phyloP scores from a whole-genome alignment of 129 eudicot genomes.

The Escallonia herrerae region DNA sequence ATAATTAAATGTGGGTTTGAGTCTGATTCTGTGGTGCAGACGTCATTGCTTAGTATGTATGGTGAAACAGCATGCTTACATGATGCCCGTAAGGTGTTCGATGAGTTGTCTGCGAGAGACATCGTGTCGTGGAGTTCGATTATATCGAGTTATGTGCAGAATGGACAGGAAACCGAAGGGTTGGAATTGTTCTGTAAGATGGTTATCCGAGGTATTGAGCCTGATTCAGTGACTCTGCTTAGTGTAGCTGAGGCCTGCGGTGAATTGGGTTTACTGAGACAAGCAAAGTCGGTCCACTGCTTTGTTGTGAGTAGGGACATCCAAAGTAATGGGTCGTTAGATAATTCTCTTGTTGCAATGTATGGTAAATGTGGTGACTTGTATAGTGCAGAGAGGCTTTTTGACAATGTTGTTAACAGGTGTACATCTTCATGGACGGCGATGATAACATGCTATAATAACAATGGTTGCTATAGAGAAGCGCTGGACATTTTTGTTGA shows the following conservation, averaged over 20 bases:
- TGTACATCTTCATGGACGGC: conserved; percentile 53
- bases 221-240: conserved; percentile 61
- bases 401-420: conserved; percentile 17
- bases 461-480: conserved; percentile 32
- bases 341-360: conserved; percentile 63
- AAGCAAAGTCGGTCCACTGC: conserved; percentile 55
- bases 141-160: conserved; percentile 38
- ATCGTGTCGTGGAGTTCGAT: conserved; percentile 75
- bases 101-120: conserved; percentile 52
- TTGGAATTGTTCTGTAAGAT: conserved; percentile 47
- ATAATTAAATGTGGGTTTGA: conserved; percentile 53
- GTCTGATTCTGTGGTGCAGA: conserved; percentile 51
- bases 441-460: conserved; percentile 65
- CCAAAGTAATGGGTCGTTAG: conserved; percentile 25
- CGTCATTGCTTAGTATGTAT: conserved; percentile 57
- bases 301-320: conserved; percentile 38
- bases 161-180: conserved; percentile 39
- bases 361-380: conserved; percentile 75
- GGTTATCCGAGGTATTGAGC: conserved; percentile 42
- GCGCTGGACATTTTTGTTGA: conserved; percentile 36
- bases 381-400: conserved; percentile 36
- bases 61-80: conserved; percentile 46
- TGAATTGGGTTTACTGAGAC: conserved; percentile 43
- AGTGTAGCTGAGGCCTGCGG: conserved; percentile 63
- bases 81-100: conserved; percentile 48